Evolutionary conservation across 768 basidiomycete species (phyloP).

Genomic region (Cubamyces sp.): DNA sequence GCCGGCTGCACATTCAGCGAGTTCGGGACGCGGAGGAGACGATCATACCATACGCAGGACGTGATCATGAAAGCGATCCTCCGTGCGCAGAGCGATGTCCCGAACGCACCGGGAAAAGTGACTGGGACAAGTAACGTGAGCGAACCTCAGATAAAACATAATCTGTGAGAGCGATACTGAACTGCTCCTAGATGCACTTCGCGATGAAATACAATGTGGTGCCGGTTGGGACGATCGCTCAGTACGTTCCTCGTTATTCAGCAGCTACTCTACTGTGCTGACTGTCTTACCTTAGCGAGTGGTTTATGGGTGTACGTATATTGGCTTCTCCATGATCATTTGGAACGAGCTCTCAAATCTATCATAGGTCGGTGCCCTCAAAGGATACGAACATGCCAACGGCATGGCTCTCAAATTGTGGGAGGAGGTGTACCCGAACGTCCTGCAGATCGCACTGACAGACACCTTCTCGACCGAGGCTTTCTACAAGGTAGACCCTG

Average conservation of each 20-base stretch:
- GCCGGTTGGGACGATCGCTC: slow-evolving; percentile 84
- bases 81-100: slow-evolving; percentile 58
- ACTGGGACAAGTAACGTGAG: slow-evolving; percentile 89
- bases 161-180: background rate
- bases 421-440: slow-evolving; percentile 72
- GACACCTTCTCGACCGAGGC: slow-evolving; percentile 91
- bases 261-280: background rate
- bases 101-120: slow-evolving; percentile 53
- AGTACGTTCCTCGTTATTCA: slow-evolving; percentile 52
- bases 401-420: slow-evolving; percentile 78
- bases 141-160: slow-evolving; percentile 1
- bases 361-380: slow-evolving; percentile 76
- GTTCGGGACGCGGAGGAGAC: slow-evolving; percentile 83
- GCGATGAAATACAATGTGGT: slow-evolving; percentile 70
- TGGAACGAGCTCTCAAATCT: background rate
- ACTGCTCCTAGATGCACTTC: slow-evolving; percentile 67
- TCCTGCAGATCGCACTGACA: slow-evolving; percentile 77
- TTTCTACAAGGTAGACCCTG: slow-evolving; percentile 81
- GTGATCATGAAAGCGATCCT: slow-evolving; percentile 71
- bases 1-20: slow-evolving; percentile 78
- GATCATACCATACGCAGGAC: slow-evolving; percentile 77
- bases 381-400: slow-evolving; percentile 82
- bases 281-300: slow-evolving; percentile 57
- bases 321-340: background rate
- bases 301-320: slow-evolving; percentile 80